Base-by-base conservation (phyloP, 345 rosid species). In the Eucalyptus regnans region DNA sequence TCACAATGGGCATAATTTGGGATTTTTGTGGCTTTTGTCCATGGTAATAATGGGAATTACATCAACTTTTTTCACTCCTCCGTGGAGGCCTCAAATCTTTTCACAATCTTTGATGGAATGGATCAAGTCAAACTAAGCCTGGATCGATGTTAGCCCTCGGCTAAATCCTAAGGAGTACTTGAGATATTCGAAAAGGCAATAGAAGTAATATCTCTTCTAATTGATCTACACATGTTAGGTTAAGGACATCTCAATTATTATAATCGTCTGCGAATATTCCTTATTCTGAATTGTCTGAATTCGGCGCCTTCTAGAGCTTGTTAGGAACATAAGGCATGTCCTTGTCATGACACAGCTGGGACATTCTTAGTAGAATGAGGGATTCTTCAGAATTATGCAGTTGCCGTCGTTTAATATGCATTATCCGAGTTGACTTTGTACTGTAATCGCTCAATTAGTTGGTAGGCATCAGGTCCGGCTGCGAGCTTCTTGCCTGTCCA, bases 161-260 rank as follows among this genome's bases (percentile, higher is more conserved):
- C 79, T 31, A 31, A 31, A 66, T 16, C 43, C 18, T 18, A 16
- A 31, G 0, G 43, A 16, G 43, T 31, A 16, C 80, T 68, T 68
- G 80, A 68, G 23, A 31, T 23, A 31, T 22, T 66, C 5, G 43
- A 66, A 31, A 66, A 16, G 43, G 43, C 20, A 66, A 66, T 31
- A 66, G 43, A 66, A 31, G 6, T 8, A 1, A 66, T 15, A 31
- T 66, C 22, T 66, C 43, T 66, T 31, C 43, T 8, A 66, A 31
- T 16, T 66, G 79, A 66, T 66, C 43, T 31, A 31, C 0, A 31
- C 4, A 0, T 0, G 7, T 66, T 66, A 8, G 11, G 22, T 31
- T 16, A 16, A 66, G 79, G 79, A 66, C 43, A 68, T 31, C 43
- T 31, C 80, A 68, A 68, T 31, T 66, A 16, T 15, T 68, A 68